phyloP scores from a whole-genome alignment of 805 yeast species.

The Metschnikowia cerradonensis region DNA sequence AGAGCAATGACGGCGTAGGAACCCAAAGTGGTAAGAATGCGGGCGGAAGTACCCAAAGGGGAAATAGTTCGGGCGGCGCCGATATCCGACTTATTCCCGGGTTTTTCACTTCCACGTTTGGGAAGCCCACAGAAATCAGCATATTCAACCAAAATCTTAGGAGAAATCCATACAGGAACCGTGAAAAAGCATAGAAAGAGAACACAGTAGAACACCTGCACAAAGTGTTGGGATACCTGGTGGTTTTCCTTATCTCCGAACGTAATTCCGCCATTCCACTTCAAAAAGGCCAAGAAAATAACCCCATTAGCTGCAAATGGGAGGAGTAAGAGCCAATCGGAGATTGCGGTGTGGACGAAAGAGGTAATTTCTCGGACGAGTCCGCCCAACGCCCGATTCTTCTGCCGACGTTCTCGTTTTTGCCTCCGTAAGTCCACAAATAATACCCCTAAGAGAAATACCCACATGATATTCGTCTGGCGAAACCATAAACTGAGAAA shows the following conservation, averaged over 20 bases:
- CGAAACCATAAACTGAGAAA: slow-evolving; percentile 68
- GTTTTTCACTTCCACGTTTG: too few species aligned
- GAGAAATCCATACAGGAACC: slow-evolving; percentile 68
- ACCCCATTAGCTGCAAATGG: slow-evolving; percentile 55
- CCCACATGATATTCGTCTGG: slow-evolving; percentile 92
- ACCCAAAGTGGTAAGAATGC: background rate
- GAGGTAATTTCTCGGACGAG: background rate
- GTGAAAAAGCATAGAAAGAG: slow-evolving; percentile 62
- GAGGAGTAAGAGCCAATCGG: slow-evolving; percentile 23
- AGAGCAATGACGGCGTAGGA: slow-evolving; percentile 32
- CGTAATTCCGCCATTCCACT: slow-evolving; percentile 76
- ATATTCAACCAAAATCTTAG: slow-evolving; percentile 39
- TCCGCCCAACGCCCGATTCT: background rate
- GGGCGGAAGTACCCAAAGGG: background rate
- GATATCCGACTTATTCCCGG: too few species aligned
- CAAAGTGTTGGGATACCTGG: slow-evolving; percentile 61
- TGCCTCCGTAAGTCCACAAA: slow-evolving; percentile 44
- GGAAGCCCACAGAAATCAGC: slow-evolving; percentile 17
- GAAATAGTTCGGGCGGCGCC: too few species aligned
- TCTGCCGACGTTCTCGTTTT: background rate
- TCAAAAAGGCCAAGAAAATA: slow-evolving; percentile 54
- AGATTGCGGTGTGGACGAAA: slow-evolving; percentile 10
- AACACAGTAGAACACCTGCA: slow-evolving; percentile 77
- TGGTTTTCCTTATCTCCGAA: slow-evolving; percentile 92
- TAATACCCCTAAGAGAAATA: slow-evolving; percentile 53